A percentile compares a stretch with the other conserved stretches of the same genome.
phyloP scores from a whole-genome alignment of 495 filamentous ascomycete genomes.

The Gamarada debralockiae region DNA sequence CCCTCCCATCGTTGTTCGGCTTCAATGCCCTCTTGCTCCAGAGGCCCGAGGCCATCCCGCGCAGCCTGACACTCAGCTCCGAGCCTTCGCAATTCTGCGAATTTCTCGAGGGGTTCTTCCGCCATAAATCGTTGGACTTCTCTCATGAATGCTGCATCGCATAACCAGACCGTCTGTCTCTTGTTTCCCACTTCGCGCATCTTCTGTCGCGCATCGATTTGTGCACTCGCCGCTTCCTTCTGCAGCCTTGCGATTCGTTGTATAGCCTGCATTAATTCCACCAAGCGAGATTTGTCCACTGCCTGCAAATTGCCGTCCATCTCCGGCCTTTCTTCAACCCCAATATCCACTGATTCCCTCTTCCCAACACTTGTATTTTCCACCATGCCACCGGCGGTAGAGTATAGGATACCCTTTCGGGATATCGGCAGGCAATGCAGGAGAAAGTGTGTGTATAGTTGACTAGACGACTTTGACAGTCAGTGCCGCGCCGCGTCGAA shows the following conservation, averaged over 20 bases:
- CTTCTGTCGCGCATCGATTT: conserved; percentile 12
- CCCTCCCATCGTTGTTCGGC: conserved; percentile 18
- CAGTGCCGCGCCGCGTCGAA: no score
- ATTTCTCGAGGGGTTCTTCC: neutral
- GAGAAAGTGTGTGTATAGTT: no score
- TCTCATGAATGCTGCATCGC: conserved; percentile 11
- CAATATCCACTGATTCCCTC: no score
- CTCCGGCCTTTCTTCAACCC: no score
- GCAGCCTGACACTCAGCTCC: conserved; percentile 9
- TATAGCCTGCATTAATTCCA: conserved; percentile 5
- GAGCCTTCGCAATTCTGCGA: neutral
- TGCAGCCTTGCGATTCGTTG: neutral
- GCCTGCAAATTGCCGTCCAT: no score
- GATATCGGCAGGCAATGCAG: no score
- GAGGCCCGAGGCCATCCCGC: conserved; percentile 12
- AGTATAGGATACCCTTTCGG: no score
- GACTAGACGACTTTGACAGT: no score
- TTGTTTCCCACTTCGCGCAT: conserved; percentile 8
- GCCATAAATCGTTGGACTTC: conserved; percentile 5
- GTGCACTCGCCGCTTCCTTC: neutral
- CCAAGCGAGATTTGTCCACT: neutral
- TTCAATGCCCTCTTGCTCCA: conserved; percentile 19
- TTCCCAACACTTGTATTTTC: no score
- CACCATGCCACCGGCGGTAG: no score
- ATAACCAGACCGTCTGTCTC: conserved; percentile 6